Evolutionary conservation across 192 early-diverging fungal genomes (phyloP).

Genomic region (Umbelopsis vinacea): DNA sequence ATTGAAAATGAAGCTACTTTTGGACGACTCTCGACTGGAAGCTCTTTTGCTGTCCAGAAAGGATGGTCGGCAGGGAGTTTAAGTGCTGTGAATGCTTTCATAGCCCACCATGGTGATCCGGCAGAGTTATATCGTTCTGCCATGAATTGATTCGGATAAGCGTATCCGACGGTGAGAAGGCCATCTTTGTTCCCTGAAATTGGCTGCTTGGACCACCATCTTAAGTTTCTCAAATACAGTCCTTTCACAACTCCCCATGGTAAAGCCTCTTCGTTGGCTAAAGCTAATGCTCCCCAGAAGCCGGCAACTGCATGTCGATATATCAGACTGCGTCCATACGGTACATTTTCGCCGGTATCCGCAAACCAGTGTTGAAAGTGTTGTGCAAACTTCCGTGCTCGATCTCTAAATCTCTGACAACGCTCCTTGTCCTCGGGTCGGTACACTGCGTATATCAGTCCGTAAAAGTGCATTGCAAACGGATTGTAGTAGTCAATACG

Average conservation of each 20-base stretch:
- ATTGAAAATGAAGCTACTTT: background rate
- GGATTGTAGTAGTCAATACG: constrained; percentile 23
- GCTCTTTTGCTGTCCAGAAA: constrained; percentile 15
- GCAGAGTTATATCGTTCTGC: constrained; percentile 6
- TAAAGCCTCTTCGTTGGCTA: constrained; percentile 7
- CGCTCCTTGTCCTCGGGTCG: background rate
- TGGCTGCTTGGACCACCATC: constrained; percentile 18
- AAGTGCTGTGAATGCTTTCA: constrained; percentile 20
- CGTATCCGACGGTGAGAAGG: constrained; percentile 5
- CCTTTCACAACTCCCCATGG: constrained; percentile 23
- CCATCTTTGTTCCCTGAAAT: background rate
- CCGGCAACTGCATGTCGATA: background rate
- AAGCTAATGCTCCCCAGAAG: constrained; percentile 15
- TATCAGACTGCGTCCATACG: constrained; percentile 17
- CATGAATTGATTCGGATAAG: constrained; percentile 20
- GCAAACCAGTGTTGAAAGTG: constrained; percentile 21
- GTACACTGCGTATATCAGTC: constrained; percentile 13
- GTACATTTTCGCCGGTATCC: background rate
- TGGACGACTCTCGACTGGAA: background rate
- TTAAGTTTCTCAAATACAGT: constrained; percentile 4
- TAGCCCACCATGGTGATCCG: constrained; percentile 1
- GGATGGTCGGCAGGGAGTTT: constrained; percentile 4
- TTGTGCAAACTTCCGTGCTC: constrained; percentile 4
- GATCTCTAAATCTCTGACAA: background rate
- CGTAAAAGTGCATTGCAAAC: constrained; percentile 14